phyloP scores from a whole-genome alignment of 371 early-diverging fungal genomes.

The Mortierella sp. region DNA sequence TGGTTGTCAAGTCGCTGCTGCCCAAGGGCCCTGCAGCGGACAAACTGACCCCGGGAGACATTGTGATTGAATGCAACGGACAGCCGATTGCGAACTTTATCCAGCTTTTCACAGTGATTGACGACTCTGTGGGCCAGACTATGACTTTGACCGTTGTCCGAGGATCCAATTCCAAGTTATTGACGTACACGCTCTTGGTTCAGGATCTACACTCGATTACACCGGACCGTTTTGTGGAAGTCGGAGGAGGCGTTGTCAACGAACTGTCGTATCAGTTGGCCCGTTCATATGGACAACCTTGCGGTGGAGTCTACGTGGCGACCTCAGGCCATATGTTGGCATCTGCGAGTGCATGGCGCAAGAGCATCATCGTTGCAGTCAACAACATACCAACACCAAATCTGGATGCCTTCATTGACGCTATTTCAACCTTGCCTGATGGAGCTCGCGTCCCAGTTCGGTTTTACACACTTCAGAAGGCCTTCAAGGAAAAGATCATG shows the following conservation, averaged over 20 bases:
- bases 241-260: conserved; percentile 88
- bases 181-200: conserved; percentile 60
- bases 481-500: conserved; percentile 76
- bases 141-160: conserved; percentile 76
- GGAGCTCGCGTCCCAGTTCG: conserved; percentile 84
- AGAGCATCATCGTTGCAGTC: conserved; percentile 71
- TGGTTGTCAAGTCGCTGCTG: conserved; percentile 74
- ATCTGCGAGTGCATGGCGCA: conserved; percentile 66
- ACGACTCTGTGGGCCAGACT: conserved; percentile 70
- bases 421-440: conserved; percentile 73
- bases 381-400: conserved; percentile 77
- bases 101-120: conserved; percentile 71
- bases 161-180: conserved; percentile 64
- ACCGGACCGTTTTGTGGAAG: conserved; percentile 78
- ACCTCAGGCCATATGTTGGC: conserved; percentile 76
- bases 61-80: conserved; percentile 71
- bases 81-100: conserved; percentile 71
- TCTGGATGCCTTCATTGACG: conserved; percentile 80
- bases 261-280: conserved; percentile 90
- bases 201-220: conserved; percentile 84
- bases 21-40: conserved; percentile 77
- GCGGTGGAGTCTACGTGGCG: conserved; percentile 85
- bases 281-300: conserved; percentile 74
- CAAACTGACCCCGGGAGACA: conserved; percentile 79
- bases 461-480: conserved; percentile 72